A percentile compares a stretch with the other conserved stretches of the same genome.
phyloP scores from a whole-genome alignment of 176 grass and related monocot genomes.

The Leersia perrieri region DNA sequence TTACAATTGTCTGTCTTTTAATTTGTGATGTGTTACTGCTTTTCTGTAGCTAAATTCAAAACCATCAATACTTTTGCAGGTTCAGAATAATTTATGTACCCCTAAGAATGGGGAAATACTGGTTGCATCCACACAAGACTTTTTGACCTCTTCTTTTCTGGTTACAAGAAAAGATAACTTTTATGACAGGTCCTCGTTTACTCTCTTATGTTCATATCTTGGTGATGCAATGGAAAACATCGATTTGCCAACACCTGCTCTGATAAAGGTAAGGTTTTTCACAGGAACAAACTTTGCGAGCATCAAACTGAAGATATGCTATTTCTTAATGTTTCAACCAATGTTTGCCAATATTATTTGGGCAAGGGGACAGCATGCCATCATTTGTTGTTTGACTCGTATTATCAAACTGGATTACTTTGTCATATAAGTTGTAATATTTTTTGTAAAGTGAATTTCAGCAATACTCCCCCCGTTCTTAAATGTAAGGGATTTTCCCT shows the following conservation, averaged over 20 bases:
- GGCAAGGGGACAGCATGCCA: neutral
- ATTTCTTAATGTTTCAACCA: neutral
- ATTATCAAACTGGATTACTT: neutral
- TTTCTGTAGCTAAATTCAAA: conserved; percentile 14
- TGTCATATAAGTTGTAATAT: neutral
- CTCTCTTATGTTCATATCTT: conserved; percentile 93
- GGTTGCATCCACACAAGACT: conserved; percentile 97
- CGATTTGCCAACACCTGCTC: conserved; percentile 85
- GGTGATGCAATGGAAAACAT: conserved; percentile 90
- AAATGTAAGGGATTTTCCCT: too few relatives aligned
- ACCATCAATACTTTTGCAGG: conserved; percentile 50
- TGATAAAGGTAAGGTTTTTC: conserved; percentile 69
- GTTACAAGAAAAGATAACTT: conserved; percentile 95
- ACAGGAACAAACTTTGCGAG: neutral
- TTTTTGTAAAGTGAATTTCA: conserved; percentile 9
- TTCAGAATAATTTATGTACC: conserved; percentile 98
- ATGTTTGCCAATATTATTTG: conserved; percentile 13
- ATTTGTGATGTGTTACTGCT: neutral
- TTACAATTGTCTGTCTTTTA: conserved; percentile 25
- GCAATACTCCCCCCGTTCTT: too few relatives aligned
- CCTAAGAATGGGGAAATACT: conserved; percentile 96
- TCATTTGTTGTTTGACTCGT: neutral
- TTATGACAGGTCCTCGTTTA: conserved; percentile 73
- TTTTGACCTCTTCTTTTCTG: conserved; percentile 94
- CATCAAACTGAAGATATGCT: neutral